Evolutionary conservation across 768 basidiomycete genomes (phyloP).

Genomic region (Chiua virens): DNA sequence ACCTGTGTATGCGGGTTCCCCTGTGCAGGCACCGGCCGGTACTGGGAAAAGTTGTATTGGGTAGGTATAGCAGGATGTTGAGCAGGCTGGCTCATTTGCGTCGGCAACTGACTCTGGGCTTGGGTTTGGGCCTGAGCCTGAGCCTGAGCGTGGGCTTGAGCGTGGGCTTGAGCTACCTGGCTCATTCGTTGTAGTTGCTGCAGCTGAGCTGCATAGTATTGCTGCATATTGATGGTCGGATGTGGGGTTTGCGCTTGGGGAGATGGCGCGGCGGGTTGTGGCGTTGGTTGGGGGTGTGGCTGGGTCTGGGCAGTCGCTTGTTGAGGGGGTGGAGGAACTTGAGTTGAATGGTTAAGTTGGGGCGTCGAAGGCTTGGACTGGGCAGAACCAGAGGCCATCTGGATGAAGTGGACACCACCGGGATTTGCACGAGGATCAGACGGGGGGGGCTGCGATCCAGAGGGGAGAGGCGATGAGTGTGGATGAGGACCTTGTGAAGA

Average conservation of each 20-base stretch:
- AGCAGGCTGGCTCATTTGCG: conserved; percentile 23
- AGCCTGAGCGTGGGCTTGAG: conserved; percentile 16
- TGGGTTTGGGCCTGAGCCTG: conserved; percentile 25
- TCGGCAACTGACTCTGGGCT: conserved; percentile 24
- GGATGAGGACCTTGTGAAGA: conserved; percentile 31
- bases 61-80: conserved; percentile 25
- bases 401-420: conserved; percentile 26
- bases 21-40: conserved; percentile 32
- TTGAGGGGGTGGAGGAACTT: conserved; percentile 18
- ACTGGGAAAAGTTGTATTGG: conserved; percentile 37
- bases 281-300: conserved; percentile 22
- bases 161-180: conserved; percentile 28
- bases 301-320: conserved; percentile 23
- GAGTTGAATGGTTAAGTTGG: conserved; percentile 23
- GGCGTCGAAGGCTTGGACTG: conserved; percentile 34
- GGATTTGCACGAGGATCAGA: conserved; percentile 25
- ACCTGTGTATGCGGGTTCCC: conserved; percentile 28
- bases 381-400: conserved; percentile 16
- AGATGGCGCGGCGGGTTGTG: conserved; percentile 21
- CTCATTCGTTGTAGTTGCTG: conserved; percentile 18
- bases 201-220: conserved; percentile 19
- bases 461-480: conserved; percentile 30
- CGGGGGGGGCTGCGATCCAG: conserved; percentile 30
- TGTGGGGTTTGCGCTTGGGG: conserved; percentile 21
- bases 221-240: conserved; percentile 14